Base-by-base conservation (phyloP, 2,329 filamentous ascomycete species). In the Hirsutella thompsonii region DNA sequence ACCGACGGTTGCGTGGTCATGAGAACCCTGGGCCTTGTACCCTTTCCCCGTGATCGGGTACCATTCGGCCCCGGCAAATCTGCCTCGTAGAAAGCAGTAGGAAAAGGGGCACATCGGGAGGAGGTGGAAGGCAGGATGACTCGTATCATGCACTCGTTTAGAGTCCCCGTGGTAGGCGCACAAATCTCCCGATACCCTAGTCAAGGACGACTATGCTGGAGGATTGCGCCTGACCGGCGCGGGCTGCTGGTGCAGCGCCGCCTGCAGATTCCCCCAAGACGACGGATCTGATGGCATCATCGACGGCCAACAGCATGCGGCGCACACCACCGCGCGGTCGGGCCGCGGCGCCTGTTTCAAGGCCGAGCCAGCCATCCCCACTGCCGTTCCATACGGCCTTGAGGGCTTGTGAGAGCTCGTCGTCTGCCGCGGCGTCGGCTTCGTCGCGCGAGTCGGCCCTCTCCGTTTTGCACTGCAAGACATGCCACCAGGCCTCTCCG, bases 401-500 rank as follows among this genome's bases (percentile, higher is more conserved):
- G 41, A 76, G 55, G 5, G 60, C 56, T 36, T 49, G 48, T 42
- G 62, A 57, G 32, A 73, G 53, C 18, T 54, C 54, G 26, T 65
- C 61, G 2, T 56, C 44, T 8, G 44, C 34, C 11, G 52, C 45
- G 21, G 39, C 38, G n/a, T 43, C 40, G 9, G 39, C 39, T 29
- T 39, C 40, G 13, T 20, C 37, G 37, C 33, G 18, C 3, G 26
- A 6, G 20, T 10, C 11, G 23, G 23, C 23, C 6, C 11, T 11
- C 11, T 26, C 6, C 2, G 40, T 56, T 14, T 50, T 47, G 9
- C 53, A 46, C 4, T 66, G 66, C 46, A 57, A 60, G 3, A 76
- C 54, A 42, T 69, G 66, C 74, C 74, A 79, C 60, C 65, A 68
- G 3, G 63, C 53, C 36, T 66, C 60, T 20, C 68, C 70, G 30